Conservation (phyloP, 768 basidiomycete species). For the Serendipita indica region DNA sequence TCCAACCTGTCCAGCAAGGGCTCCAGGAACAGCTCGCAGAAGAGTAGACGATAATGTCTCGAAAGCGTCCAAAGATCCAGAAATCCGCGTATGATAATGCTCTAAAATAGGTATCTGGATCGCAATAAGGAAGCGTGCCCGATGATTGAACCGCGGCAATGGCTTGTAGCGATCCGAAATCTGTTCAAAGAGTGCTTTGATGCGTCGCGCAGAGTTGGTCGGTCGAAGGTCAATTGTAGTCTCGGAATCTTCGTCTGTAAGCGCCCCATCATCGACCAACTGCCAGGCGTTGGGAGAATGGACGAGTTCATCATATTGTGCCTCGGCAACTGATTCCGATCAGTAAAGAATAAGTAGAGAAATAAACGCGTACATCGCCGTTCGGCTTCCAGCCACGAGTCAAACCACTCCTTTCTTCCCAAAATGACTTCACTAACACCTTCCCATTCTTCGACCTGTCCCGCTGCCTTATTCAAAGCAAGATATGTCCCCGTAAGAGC, state of each 20-base stretch:
- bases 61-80: constrained; percentile 81
- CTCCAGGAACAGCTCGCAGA: constrained; percentile 84
- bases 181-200: constrained; percentile 80
- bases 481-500: constrained; percentile 38
- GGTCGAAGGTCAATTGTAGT: constrained; percentile 36
- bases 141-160: constrained; percentile 61
- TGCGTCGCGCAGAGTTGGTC: constrained; percentile 68
- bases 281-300: constrained; percentile 73
- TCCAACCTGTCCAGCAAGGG: constrained; percentile 47
- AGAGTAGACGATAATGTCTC: constrained; percentile 81
- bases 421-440: constrained; percentile 75
- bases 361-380: constrained; percentile 50
- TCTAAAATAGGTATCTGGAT: constrained; percentile 79
- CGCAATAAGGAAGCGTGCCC: constrained; percentile 65
- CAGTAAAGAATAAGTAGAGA: background rate
- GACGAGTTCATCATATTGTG: constrained; percentile 76
- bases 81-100: constrained; percentile 61
- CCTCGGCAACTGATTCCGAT: constrained; percentile 61
- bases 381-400: constrained; percentile 80
- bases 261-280: constrained; percentile 50
- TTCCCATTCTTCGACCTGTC: constrained; percentile 35
- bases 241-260: constrained; percentile 28
- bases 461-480: constrained; percentile 18
- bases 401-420: constrained; percentile 77
- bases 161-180: constrained; percentile 90